Evolutionary conservation across 2,329 filamentous ascomycete genomes (phyloP).

Genomic region (Apiospora pterosperma): DNA sequence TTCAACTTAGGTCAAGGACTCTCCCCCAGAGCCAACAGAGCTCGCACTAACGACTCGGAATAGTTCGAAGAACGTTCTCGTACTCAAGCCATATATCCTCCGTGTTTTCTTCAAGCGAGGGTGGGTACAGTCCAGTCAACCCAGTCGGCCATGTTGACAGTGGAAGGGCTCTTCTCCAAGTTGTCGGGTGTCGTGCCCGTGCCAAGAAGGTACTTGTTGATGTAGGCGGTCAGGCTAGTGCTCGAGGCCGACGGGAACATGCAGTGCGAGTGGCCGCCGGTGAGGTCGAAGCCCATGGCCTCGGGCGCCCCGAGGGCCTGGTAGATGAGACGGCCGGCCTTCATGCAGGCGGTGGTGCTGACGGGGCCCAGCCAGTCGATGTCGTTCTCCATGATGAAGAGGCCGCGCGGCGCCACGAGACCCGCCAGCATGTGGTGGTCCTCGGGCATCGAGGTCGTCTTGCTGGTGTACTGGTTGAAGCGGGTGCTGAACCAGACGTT

Average conservation of each 20-base stretch:
- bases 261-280: constrained; percentile 53
- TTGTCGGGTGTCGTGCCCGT: constrained; percentile 27
- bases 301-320: constrained; percentile 48
- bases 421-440: constrained; percentile 58
- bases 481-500: constrained; percentile 60
- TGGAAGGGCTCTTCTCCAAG: constrained; percentile 36
- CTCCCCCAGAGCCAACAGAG: too few species aligned
- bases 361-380: constrained; percentile 57
- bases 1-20: background rate
- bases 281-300: constrained; percentile 56
- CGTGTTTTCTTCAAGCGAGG: constrained; percentile 14
- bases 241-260: constrained; percentile 51
- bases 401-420: constrained; percentile 51
- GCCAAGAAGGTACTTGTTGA: constrained; percentile 51
- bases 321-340: constrained; percentile 50
- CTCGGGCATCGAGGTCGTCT: constrained; percentile 44
- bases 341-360: constrained; percentile 56
- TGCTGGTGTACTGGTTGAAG: constrained; percentile 49
- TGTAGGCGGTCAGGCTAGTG: constrained; percentile 49
- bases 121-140: constrained; percentile 38
- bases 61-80: background rate
- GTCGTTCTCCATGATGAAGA: constrained; percentile 55
- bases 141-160: constrained; percentile 35
- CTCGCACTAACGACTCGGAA: background rate
- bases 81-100: background rate